Percentiles rank a stretch among this genome's conserved stretches.
Evolutionary conservation across 192 early-diverging fungal species (phyloP).

Genomic region (Coemansia sp.): DNA sequence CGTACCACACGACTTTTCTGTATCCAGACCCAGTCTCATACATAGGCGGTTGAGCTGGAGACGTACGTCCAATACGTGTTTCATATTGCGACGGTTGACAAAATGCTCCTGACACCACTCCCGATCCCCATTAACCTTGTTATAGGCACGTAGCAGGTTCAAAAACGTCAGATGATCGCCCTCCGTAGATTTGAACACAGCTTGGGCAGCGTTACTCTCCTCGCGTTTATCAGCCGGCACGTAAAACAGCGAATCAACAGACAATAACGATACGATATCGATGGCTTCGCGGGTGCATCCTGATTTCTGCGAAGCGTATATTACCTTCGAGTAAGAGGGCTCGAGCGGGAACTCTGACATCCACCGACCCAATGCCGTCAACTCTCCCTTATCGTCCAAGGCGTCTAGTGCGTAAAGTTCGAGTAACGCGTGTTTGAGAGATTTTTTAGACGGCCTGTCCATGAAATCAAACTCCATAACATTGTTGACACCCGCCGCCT

Average conservation of each 20-base stretch:
- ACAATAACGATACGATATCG: constrained; percentile 87
- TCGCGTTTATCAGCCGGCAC: constrained; percentile 89
- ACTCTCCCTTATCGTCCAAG: constrained; percentile 76
- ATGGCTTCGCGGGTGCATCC: constrained; percentile 89
- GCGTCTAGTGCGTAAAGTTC: constrained; percentile 89
- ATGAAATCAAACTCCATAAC: constrained; percentile 94
- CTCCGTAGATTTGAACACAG: constrained; percentile 80
- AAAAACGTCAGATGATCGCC: constrained; percentile 95
- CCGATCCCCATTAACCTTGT: constrained; percentile 74
- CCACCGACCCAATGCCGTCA: constrained; percentile 77
- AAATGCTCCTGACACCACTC: constrained; percentile 95
- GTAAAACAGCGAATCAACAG: constrained; percentile 90
- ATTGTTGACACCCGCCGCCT: constrained; percentile 90
- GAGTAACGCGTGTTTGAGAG: constrained; percentile 82
- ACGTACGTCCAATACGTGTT: constrained; percentile 86
- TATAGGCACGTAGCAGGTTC: constrained; percentile 81
- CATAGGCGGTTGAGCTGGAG: constrained; percentile 85
- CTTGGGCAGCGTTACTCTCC: constrained; percentile 76
- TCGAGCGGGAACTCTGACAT: constrained; percentile 95
- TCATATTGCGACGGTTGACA: constrained; percentile 84
- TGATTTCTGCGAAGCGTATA: constrained; percentile 75
- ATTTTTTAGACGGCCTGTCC: constrained; percentile 81
- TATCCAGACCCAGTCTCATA: constrained; percentile 68
- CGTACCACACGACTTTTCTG: constrained; percentile 66
- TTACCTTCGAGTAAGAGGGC: constrained; percentile 85